Conservation (phyloP, 306 rosid species). For the Dryas alaskensis region DNA sequence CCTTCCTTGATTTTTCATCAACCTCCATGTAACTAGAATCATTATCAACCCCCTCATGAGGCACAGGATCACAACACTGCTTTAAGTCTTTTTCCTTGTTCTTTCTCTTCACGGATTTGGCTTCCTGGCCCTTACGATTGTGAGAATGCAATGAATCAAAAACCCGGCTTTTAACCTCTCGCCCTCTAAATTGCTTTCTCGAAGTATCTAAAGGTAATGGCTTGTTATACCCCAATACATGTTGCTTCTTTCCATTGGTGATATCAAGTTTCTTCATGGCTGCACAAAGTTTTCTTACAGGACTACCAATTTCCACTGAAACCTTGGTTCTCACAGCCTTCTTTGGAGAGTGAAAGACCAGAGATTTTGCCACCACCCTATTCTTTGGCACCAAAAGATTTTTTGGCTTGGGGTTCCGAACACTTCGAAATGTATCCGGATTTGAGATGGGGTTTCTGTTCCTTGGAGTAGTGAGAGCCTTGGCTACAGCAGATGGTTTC, state of each 20-base stretch:
- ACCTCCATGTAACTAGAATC: conserved; percentile 58
- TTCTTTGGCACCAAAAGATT: conserved; percentile 53
- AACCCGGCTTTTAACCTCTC: conserved; percentile 87
- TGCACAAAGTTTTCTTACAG: conserved; percentile 56
- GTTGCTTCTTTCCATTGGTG: conserved; percentile 46
- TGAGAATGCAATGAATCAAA: conserved; percentile 53
- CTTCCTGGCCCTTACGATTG: conserved; percentile 41
- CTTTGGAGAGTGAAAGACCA: conserved; percentile 79
- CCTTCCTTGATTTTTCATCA: conserved; percentile 55
- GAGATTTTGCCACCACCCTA: conserved; percentile 55
- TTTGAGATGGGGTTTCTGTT: conserved; percentile 56
- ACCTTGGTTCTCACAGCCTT: conserved; percentile 42
- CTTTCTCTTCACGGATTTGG: conserved; percentile 44
- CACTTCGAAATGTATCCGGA: conserved; percentile 64
- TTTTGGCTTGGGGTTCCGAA: conserved; percentile 54
- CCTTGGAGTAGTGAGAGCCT: conserved; percentile 82
- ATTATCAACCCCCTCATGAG: conserved; percentile 25
- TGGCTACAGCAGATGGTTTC: conserved; percentile 41
- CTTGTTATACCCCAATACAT: conserved; percentile 33
- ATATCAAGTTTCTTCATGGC: conserved; percentile 83
- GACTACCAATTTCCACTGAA: conserved; percentile 47
- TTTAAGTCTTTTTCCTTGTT: conserved; percentile 33
- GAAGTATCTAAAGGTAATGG: conserved; percentile 41
- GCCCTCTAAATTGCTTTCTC: conserved; percentile 56
- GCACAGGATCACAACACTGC: conserved; percentile 27